Percentiles rank a stretch among this genome's conserved stretches.
Evolutionary conservation across 1,139 yeast genomes (phyloP).

Genomic region (Dujonia santamariae): DNA sequence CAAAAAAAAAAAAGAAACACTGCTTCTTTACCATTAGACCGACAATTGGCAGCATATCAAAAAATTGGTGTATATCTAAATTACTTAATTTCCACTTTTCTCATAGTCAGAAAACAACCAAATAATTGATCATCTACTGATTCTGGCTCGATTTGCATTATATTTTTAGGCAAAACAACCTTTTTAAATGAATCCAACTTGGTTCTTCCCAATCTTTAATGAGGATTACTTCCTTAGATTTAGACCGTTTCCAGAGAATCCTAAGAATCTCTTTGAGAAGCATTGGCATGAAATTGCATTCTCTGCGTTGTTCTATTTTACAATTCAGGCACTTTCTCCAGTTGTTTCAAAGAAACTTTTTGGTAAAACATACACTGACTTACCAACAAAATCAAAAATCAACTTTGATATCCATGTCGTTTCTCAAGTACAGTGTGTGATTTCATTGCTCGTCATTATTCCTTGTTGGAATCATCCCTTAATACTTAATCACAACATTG

Average conservation of each 20-base stretch:
- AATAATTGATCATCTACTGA: too few relatives aligned
- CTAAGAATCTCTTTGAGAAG: slow-evolving; percentile 25
- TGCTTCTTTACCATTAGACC: too few relatives aligned
- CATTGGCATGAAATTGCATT: slow-evolving; percentile 56
- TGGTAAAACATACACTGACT: slow-evolving; percentile 46
- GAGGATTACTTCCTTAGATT: slow-evolving; percentile 44
- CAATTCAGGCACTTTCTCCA: slow-evolving; percentile 42
- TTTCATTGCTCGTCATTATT: slow-evolving; percentile 51
- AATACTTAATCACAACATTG: slow-evolving; percentile 39
- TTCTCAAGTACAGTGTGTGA: slow-evolving; percentile 75
- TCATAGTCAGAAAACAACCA: too few relatives aligned
- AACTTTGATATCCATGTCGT: slow-evolving; percentile 90
- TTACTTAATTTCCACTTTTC: too few relatives aligned
- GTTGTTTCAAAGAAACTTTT: slow-evolving; percentile 26
- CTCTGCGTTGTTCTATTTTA: slow-evolving; percentile 37
- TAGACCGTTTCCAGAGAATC: slow-evolving; percentile 45
- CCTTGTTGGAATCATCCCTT: slow-evolving; percentile 59
- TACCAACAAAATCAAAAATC: slow-evolving; percentile 46
- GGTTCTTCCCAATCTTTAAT: slow-evolving; percentile 23
- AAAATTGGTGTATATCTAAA: too few relatives aligned
- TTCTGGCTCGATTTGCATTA: too few relatives aligned
- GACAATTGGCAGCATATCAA: too few relatives aligned
- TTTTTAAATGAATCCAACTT: too few relatives aligned
- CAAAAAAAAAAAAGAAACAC: too few relatives aligned
- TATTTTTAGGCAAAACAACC: too few relatives aligned